These are phyloP conservation scores for Cyclostephanos invisitatus DNA, from an alignment of 108 stramenopile species.

Conservation along the genomic window DNA sequence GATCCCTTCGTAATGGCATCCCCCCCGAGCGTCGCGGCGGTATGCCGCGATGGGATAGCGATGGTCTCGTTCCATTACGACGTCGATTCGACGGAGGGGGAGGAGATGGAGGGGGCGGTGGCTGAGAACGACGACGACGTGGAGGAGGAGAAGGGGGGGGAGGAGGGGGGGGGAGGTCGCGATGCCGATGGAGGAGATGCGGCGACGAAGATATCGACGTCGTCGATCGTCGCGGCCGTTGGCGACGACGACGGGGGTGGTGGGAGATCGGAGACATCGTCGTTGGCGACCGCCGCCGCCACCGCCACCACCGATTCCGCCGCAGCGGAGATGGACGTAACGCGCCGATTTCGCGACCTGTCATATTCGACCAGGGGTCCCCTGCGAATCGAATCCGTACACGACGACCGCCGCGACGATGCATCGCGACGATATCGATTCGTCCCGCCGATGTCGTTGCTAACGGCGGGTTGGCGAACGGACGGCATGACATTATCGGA, in stretches of 20 bases:
- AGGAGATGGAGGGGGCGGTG: not conserved
- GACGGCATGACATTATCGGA: constrained; percentile 60
- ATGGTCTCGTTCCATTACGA: constrained; percentile 57
- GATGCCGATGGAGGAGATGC: not conserved
- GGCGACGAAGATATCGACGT: not conserved
- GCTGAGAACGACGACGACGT: no score
- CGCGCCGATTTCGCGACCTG: constrained; percentile 40
- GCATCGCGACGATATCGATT: not conserved
- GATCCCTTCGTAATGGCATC: constrained; percentile 66
- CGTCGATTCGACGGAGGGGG: not conserved
- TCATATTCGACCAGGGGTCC: constrained; percentile 61
- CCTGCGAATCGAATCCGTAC: constrained; percentile 61
- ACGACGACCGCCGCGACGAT: no score
- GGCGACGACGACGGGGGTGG: no score
- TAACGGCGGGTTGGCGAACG: constrained; percentile 77
- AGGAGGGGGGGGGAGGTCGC: not conserved
- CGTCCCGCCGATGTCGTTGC: constrained; percentile 53
- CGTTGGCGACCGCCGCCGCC: not conserved
- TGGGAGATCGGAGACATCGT: not conserved
- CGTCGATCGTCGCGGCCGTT: not conserved
- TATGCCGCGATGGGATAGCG: constrained; percentile 65
- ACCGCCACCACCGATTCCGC: no score
- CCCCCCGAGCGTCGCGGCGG: constrained; percentile 66
- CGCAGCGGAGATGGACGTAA: not conserved
- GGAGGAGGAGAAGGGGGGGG: not conserved